Evolutionary conservation across 768 basidiomycete species (phyloP).

Genomic region (Suillus bovinus): DNA sequence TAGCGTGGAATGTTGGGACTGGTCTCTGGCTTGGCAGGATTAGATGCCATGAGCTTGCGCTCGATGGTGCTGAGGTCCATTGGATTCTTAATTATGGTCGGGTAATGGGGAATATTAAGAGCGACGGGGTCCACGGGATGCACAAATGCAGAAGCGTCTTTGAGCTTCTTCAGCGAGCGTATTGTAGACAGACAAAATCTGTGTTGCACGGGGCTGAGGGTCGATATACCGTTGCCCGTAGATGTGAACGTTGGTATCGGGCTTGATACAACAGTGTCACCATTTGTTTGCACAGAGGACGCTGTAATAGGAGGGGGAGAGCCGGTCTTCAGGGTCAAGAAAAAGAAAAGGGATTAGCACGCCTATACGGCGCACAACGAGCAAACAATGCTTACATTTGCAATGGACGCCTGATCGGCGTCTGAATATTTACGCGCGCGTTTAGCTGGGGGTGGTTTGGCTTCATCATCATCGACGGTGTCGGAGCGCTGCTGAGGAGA

Average conservation of each 20-base stretch:
- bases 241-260: slow-evolving; percentile 14
- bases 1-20: slow-evolving; percentile 79
- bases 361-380: slow-evolving; percentile 53
- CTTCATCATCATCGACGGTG: slow-evolving; percentile 43
- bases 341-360: slow-evolving; percentile 47
- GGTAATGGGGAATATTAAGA: slow-evolving; percentile 86
- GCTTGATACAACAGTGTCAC: slow-evolving; percentile 19
- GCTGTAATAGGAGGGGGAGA: slow-evolving; percentile 70
- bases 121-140: slow-evolving; percentile 87
- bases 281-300: slow-evolving; percentile 33
- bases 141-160: slow-evolving; percentile 80
- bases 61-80: slow-evolving; percentile 97
- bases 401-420: slow-evolving; percentile 69
- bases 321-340: slow-evolving; percentile 57
- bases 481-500: slow-evolving; percentile 30
- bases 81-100: slow-evolving; percentile 80
- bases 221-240: slow-evolving; percentile 27
- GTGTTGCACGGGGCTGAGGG: slow-evolving; percentile 68
- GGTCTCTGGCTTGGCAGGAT: slow-evolving; percentile 72
- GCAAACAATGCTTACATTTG: slow-evolving; percentile 59
- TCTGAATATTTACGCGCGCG: slow-evolving; percentile 76
- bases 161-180: slow-evolving; percentile 81
- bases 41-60: slow-evolving; percentile 79
- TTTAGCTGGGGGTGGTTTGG: slow-evolving; percentile 80
- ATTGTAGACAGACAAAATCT: slow-evolving; percentile 79